Percentiles rank a stretch among this genome's conserved stretches.
These are phyloP conservation scores for Monosporascus sp. DNA, from an alignment of 2,329 filamentous ascomycete genomes.

Conservation along the genomic window DNA sequence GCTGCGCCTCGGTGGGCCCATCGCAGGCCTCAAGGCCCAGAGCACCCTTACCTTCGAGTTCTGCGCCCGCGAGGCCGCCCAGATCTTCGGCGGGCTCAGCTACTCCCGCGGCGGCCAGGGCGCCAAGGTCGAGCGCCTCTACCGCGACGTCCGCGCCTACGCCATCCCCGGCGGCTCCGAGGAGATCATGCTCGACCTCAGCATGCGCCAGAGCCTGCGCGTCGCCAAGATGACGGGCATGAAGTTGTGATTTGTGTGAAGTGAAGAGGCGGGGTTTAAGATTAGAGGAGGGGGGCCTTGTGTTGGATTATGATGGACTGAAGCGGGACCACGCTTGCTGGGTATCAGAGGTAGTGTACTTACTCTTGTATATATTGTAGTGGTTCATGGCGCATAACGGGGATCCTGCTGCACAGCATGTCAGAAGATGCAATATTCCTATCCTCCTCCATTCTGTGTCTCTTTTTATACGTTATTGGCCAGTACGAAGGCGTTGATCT, in stretches of 20 bases:
- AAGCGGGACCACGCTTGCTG: too few relatives aligned
- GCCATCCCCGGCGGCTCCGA: constrained; percentile 93
- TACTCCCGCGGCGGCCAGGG: constrained; percentile 94
- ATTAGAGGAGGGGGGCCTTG: background rate
- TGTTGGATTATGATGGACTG: too few relatives aligned
- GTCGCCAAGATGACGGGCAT: constrained; percentile 90
- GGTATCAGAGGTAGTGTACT: too few relatives aligned
- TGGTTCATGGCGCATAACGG: too few relatives aligned
- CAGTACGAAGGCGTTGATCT: too few relatives aligned
- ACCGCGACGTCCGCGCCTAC: constrained; percentile 92
- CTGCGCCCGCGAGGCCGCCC: constrained; percentile 90
- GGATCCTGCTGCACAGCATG: too few relatives aligned
- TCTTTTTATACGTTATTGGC: too few relatives aligned
- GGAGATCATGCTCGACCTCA: constrained; percentile 98
- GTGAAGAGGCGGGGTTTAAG: background rate
- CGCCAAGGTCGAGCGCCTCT: constrained; percentile 89
- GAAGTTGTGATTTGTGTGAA: constrained; percentile 66
- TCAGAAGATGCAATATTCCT: too few relatives aligned
- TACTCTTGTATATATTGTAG: too few relatives aligned
- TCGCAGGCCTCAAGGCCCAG: constrained; percentile 91
- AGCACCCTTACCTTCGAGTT: constrained; percentile 94
- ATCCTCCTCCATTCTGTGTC: too few relatives aligned
- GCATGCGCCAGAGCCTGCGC: constrained; percentile 82
- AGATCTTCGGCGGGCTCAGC: constrained; percentile 93
- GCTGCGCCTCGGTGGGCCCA: constrained; percentile 90